A percentile compares a stretch with the other conserved stretches of the same genome.
Evolutionary conservation across 2,329 filamentous ascomycete genomes (phyloP).

Genomic region (Cladophialophora yegresii): DNA sequence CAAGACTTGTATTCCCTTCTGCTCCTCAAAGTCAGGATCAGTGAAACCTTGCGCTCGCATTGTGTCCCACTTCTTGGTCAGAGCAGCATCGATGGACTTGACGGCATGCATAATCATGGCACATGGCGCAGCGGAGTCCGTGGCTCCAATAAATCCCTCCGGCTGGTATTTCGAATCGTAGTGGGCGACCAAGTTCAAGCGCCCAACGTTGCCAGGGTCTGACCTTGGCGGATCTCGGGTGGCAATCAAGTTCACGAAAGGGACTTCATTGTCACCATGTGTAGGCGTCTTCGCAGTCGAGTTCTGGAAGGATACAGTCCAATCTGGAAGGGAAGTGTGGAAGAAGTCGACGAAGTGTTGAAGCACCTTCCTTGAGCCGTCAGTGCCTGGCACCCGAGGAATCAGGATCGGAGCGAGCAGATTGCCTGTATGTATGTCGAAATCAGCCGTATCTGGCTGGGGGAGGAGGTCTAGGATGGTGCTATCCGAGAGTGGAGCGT

Average conservation of each 20-base stretch:
- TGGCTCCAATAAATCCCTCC: conserved; percentile 87
- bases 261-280: conserved; percentile 68
- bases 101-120: conserved; percentile 90
- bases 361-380: conserved; percentile 71
- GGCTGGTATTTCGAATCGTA: conserved; percentile 85
- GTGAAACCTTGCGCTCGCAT: conserved; percentile 62
- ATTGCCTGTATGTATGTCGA: conserved; percentile 73
- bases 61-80: conserved; percentile 78
- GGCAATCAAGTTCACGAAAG: conserved; percentile 85
- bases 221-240: conserved; percentile 86
- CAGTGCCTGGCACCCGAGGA: conserved; percentile 83
- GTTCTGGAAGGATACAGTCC: conserved; percentile 83
- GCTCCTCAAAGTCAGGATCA: conserved; percentile 63
- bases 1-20: conserved; percentile 83
- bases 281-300: conserved; percentile 81
- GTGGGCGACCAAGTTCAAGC: conserved; percentile 86
- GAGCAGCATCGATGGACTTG: conserved; percentile 72
- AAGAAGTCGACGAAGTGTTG: conserved; percentile 87
- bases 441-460: conserved; percentile 66
- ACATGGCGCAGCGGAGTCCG: conserved; percentile 89
- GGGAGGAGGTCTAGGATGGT: conserved; percentile 69
- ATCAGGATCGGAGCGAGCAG: conserved; percentile 84
- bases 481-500: conserved; percentile 69
- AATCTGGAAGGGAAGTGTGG: conserved; percentile 68
- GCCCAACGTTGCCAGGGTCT: conserved; percentile 69